phyloP scores from a whole-genome alignment of 2,329 filamentous ascomycete species.

The Monilinia vaccinii-corymbosi region DNA sequence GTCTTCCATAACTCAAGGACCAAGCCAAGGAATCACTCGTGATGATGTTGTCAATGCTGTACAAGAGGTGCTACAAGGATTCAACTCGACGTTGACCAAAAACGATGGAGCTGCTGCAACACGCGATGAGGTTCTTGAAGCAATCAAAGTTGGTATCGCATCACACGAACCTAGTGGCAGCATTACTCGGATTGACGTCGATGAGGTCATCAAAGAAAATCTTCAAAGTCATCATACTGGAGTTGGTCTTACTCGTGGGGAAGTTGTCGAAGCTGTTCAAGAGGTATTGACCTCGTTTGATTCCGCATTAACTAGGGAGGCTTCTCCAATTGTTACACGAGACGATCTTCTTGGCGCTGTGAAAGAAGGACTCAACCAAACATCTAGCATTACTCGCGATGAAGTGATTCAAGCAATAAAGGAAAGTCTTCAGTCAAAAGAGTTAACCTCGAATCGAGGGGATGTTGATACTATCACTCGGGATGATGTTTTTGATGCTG shows the following conservation, averaged over 20 bases:
- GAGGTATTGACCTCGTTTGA: slow-evolving; percentile 83
- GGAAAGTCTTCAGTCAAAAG: slow-evolving; percentile 45
- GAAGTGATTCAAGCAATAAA: slow-evolving; percentile 55
- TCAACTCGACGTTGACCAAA: slow-evolving; percentile 36
- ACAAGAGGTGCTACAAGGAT: slow-evolving; percentile 32
- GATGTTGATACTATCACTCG: slow-evolving; percentile 40
- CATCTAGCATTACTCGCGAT: slow-evolving; percentile 43
- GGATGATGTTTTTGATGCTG: slow-evolving; percentile 55
- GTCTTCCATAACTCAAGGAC: slow-evolving; percentile 73
- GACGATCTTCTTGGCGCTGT: slow-evolving; percentile 81
- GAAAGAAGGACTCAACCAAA: slow-evolving; percentile 70
- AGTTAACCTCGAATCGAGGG: slow-evolving; percentile 32
- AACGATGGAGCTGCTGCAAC: slow-evolving; percentile 43
- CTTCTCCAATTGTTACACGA: slow-evolving; percentile 57
- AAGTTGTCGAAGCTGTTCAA: slow-evolving; percentile 73
- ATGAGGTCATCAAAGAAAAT: slow-evolving; percentile 67
- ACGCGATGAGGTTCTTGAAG: slow-evolving; percentile 75
- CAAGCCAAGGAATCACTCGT: slow-evolving; percentile 59
- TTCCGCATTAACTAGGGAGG: slow-evolving; percentile 55
- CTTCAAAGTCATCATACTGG: slow-evolving; percentile 58
- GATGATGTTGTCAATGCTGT: slow-evolving; percentile 44
- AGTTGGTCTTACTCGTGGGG: slow-evolving; percentile 64
- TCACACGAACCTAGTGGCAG: slow-evolving; percentile 53
- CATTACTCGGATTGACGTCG: slow-evolving; percentile 72
- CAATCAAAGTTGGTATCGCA: slow-evolving; percentile 74